Evolutionary conservation across 805 yeast genomes (phyloP), one percentile per base, ranked within the genome.

Genomic region (Ogataea chonburiensis): DNA sequence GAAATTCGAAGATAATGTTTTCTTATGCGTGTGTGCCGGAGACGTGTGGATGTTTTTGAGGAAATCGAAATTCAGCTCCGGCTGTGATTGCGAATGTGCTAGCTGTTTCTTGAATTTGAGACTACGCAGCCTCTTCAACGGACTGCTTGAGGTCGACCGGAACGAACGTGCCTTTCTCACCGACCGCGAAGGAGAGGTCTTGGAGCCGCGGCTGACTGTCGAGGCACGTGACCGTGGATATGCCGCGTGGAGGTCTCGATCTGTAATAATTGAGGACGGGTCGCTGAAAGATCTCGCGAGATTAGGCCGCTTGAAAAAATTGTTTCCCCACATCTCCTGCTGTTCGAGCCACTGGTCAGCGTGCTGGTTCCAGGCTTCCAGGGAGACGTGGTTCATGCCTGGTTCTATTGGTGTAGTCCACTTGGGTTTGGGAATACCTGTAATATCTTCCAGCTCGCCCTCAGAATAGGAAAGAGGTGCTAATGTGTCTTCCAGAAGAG

Each of bases 351-450:
- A 56, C 2, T 24, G 29, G 5, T 31, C 38, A 1, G 52, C 40
- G 26, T 55, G 49, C 9, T 45, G 31, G 11, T 55, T 46, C 61
- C 61, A 56, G 3, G 53, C 28, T n/a, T 56, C 60, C n/a, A 54
- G 38, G 9, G 60, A 53, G 7, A 56, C 49, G 29, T 52, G 53
- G 26, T 46, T 45, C 19, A 50, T 10, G 7, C 44, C 45, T 1
- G 46, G 45, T 9, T 33, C 22, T 8, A 31, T 18, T 3, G 41
- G 26, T 9, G 17, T 17, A 10, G 38, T 26, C 58, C 57, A 53
- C n/a, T 34, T 34, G 18, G 33, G 28, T 7, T 43, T 42, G 10
- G 60, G 60, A n/a, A 55, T 45, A 28, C 50, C 52, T 7, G 45
- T 34, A 19, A 55, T 31, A 16, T 46, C 37, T 5, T 47, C 46